Evolutionary conservation across 2,329 filamentous ascomycete species (phyloP), one percentile per base, ranked within the genome.

Genomic region (Sporothrix luriei): DNA sequence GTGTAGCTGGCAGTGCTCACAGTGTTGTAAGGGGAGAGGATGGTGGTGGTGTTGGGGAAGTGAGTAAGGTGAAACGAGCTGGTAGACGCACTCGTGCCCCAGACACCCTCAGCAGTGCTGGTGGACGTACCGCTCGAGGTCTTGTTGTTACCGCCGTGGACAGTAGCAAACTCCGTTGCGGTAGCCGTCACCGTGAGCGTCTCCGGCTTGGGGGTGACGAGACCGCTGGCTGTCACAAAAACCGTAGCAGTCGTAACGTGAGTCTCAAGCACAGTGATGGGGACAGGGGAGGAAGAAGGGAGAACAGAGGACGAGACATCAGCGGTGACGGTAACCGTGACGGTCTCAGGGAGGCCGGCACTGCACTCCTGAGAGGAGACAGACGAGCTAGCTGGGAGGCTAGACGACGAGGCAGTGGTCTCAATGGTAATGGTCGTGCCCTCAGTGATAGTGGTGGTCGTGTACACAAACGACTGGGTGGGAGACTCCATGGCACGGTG

Each of bases 381-480:
- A 33, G 33, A 33, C 33, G 33, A 33, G 33, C 33, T 33, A 33
- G 33, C 43, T 16, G 57, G 11, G 51, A 55, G 75, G 40, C 49
- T 54, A 19, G 69, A 38, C 6, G 49, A 67, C 1, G 68, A 26
- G 9, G 70, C 65, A 13, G 72, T 72, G 38, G 61, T 64, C 61
- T 65, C 68, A 59, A 72, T 43, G 46, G 66, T 73, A 38, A 72
- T 69, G 11, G 71, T 72, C 11, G 68, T 69, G 29, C 61, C 69
- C 55, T 71, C 48, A 10, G 73, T 72, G 33, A 72, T 49, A 10
- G 71, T 72, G 57, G 70, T 72, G 2, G 74, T 75, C 67, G 69
- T 73, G 51, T 78, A 74, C 69, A 75, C 75, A 70, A 79, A 74
- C 16, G 78, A 80, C 19, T 73, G 73, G 13, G 54, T 52, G n/a